Evolutionary conservation across 768 basidiomycete species (phyloP).

Genomic region (Suillus occidentalis): DNA sequence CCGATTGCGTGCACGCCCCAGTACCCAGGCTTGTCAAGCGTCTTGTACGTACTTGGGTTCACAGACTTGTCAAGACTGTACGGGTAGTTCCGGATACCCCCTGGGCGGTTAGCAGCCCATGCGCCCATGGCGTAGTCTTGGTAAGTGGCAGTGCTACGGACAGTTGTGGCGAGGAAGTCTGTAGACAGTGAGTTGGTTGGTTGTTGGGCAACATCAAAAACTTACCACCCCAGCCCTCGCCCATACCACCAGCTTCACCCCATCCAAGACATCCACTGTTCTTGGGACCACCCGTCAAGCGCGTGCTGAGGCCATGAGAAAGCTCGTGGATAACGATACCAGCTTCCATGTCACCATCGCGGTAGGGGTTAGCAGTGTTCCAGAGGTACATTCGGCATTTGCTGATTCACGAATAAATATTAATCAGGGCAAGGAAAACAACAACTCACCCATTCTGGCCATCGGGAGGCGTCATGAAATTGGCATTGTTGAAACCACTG

Average conservation of each 20-base stretch:
- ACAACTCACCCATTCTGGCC: constrained; percentile 67
- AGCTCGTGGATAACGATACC: constrained; percentile 95
- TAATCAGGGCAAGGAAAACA: background rate
- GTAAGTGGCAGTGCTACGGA: constrained; percentile 72
- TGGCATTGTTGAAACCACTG: constrained; percentile 88
- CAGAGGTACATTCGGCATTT: constrained; percentile 97
- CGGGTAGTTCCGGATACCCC: constrained; percentile 84
- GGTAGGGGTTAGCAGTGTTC: constrained; percentile 87
- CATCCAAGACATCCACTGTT: constrained; percentile 94
- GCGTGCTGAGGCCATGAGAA: constrained; percentile 88
- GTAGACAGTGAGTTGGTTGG: background rate
- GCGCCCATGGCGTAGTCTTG: constrained; percentile 89
- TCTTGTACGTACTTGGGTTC: constrained; percentile 94
- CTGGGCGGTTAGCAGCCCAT: constrained; percentile 82
- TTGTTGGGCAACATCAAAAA: background rate
- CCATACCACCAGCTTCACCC: constrained; percentile 97
- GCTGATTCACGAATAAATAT: constrained; percentile 10
- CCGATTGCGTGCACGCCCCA: constrained; percentile 93
- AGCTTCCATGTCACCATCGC: constrained; percentile 94
- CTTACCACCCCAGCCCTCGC: constrained; percentile 90
- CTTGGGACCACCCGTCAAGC: constrained; percentile 89
- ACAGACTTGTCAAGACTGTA: constrained; percentile 77
- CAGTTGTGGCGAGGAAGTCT: constrained; percentile 86
- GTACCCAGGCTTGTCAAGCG: constrained; percentile 89
- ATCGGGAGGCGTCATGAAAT: constrained; percentile 86